phyloP scores from a whole-genome alignment of 768 basidiomycete species.

The Podaxis sp. region DNA sequence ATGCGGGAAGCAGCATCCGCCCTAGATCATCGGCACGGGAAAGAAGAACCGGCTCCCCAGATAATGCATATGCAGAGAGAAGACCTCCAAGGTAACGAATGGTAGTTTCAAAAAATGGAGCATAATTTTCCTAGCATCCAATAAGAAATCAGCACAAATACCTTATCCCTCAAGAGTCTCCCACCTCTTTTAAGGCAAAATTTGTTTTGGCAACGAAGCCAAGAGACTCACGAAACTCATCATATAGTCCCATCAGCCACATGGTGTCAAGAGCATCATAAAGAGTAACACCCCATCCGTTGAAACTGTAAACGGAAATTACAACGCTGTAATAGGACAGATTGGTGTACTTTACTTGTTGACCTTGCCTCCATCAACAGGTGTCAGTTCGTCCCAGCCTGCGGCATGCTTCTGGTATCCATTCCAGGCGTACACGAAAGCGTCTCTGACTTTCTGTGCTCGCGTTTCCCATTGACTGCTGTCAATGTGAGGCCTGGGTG shows the following conservation, averaged over 20 bases:
- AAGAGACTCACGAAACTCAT: conserved; percentile 59
- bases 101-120: conserved; percentile 72
- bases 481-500: neutral
- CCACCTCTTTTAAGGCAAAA: conserved; percentile 27
- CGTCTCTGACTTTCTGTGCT: conserved; percentile 49
- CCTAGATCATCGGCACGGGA: conserved; percentile 72
- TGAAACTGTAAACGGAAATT: conserved; percentile 43
- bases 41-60: conserved; percentile 57
- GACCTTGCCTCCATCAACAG: conserved; percentile 40
- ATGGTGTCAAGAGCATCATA: conserved; percentile 83
- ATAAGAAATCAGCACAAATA: neutral
- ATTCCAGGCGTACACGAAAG: conserved; percentile 58
- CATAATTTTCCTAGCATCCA: conserved; percentile 24
- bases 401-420: conserved; percentile 49
- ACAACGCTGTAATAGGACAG: neutral
- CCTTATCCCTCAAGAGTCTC: neutral
- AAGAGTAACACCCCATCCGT: conserved; percentile 71
- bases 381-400: conserved; percentile 54
- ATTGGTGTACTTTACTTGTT: conserved; percentile 45
- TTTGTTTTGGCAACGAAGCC: conserved; percentile 42
- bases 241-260: conserved; percentile 69
- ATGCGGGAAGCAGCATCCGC: conserved; percentile 61
- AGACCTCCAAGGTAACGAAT: conserved; percentile 85
- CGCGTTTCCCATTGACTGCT: conserved; percentile 38
- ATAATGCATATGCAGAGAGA: conserved; percentile 74